Evolutionary conservation across 495 filamentous ascomycete genomes (phyloP).

Genomic region (Aspergillus steynii): DNA sequence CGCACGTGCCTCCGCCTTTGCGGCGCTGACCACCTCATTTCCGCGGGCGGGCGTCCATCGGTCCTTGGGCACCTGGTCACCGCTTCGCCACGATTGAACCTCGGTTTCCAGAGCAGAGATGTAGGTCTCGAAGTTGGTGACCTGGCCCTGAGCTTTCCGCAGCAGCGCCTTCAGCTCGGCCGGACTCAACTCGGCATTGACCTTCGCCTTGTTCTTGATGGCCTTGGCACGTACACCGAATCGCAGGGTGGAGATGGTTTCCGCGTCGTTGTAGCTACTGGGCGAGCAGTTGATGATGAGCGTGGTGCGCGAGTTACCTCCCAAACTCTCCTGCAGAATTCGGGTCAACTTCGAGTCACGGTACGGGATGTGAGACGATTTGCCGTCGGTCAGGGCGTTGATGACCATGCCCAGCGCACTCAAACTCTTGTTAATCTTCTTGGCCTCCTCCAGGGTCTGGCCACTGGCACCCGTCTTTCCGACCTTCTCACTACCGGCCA

Average conservation of each 20-base stretch:
- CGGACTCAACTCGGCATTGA: slow-evolving; percentile 96
- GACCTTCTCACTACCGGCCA: slow-evolving; percentile 97
- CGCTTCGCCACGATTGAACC: slow-evolving; percentile 80
- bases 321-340: slow-evolving; percentile 93
- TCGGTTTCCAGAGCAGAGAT: slow-evolving; percentile 83
- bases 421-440: slow-evolving; percentile 99
- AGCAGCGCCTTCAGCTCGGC: slow-evolving; percentile 89
- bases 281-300: slow-evolving; percentile 98
- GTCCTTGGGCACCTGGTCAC: slow-evolving; percentile 87
- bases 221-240: slow-evolving; percentile 97
- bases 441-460: slow-evolving; percentile 96
- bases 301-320: slow-evolving; percentile 95
- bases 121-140: slow-evolving; percentile 84
- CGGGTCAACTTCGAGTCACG: slow-evolving; percentile 97
- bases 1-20: slow-evolving; percentile 60
- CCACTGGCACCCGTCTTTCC: slow-evolving; percentile 98
- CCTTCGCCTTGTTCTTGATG: slow-evolving; percentile 99
- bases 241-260: slow-evolving; percentile 88
- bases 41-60: slow-evolving; percentile 66
- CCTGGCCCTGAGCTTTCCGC: slow-evolving; percentile 87
- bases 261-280: slow-evolving; percentile 95
- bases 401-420: slow-evolving; percentile 99
- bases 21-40: slow-evolving; percentile 53
- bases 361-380: slow-evolving; percentile 96
- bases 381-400: slow-evolving; percentile 94